Conservation (phyloP, 2,329 filamentous ascomycete species). For the Diaporthe ilicicola region DNA sequence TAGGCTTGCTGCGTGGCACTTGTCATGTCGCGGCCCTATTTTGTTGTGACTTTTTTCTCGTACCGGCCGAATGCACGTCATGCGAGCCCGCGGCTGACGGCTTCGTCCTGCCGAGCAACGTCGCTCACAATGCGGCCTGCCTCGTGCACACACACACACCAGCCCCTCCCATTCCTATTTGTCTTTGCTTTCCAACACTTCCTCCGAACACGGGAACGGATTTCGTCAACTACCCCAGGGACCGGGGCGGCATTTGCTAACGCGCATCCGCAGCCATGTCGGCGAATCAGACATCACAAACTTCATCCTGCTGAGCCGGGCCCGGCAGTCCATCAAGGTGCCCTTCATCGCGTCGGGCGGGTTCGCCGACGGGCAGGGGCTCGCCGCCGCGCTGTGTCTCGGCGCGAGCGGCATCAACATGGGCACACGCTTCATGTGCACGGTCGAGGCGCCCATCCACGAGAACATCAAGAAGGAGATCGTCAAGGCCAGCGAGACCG, state of each 20-base stretch:
- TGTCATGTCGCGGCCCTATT: conserved; percentile 1
- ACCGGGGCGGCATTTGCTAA: neutral
- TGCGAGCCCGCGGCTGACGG: conserved; percentile 5
- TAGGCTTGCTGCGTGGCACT: conserved; percentile 22
- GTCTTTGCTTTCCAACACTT: too few relatives aligned
- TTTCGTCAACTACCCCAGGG: neutral
- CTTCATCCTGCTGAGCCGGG: conserved; percentile 85
- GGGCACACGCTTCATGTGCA: conserved; percentile 98
- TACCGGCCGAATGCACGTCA: neutral
- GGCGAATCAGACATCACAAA: conserved; percentile 90
- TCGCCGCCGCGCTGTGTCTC: conserved; percentile 88
- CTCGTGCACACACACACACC: neutral
- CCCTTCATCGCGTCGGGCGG: conserved; percentile 97
- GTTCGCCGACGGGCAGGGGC: conserved; percentile 92
- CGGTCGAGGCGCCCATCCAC: conserved; percentile 91
- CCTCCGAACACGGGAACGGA: neutral
- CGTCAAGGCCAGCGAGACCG: conserved; percentile 85
- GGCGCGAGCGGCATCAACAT: conserved; percentile 97
- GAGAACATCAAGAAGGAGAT: conserved; percentile 93
- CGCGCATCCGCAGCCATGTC: conserved; percentile 64
- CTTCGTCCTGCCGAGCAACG: neutral
- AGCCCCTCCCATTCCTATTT: neutral
- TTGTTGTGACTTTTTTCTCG: neutral
- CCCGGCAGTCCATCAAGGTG: conserved; percentile 82
- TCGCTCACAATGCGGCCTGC: neutral